phyloP scores from a whole-genome alignment of 176 grass and related monocot genomes.

The Paspalum vaginatum region DNA sequence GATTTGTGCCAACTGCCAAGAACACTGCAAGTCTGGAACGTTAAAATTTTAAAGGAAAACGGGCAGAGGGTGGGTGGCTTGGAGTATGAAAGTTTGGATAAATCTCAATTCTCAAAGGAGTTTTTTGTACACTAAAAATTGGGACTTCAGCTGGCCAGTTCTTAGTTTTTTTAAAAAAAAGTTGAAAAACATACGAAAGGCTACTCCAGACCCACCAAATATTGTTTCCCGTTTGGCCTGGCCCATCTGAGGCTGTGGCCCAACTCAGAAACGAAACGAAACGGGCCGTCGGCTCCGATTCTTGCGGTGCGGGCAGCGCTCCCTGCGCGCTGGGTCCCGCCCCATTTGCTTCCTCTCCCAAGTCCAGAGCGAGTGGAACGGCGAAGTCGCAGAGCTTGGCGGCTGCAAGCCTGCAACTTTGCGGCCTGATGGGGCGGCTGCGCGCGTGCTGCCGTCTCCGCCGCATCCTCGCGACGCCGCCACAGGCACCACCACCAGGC shows the following conservation, averaged over 20 bases:
- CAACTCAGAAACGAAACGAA: not conserved
- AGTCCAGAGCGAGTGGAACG: conserved; percentile 6
- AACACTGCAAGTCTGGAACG: too few relatives aligned
- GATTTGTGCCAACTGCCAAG: too few relatives aligned
- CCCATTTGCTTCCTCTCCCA: conserved; percentile 24
- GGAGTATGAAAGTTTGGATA: too few relatives aligned
- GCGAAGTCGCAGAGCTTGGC: not conserved
- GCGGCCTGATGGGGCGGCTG: conserved; percentile 55
- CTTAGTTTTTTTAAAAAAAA: too few relatives aligned
- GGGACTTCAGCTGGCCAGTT: too few relatives aligned
- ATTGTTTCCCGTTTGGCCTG: not conserved
- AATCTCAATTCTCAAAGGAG: too few relatives aligned
- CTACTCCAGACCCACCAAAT: too few relatives aligned
- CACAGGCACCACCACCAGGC: not conserved
- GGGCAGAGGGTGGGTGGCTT: too few relatives aligned
- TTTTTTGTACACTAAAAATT: too few relatives aligned
- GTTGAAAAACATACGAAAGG: too few relatives aligned
- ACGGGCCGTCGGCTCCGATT: not conserved
- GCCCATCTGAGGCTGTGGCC: not conserved
- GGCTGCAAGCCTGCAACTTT: conserved; percentile 18
- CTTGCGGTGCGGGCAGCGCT: not conserved
- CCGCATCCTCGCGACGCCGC: conserved; percentile 32
- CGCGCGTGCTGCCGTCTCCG: conserved; percentile 53
- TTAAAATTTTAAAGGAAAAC: too few relatives aligned
- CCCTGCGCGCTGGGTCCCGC: not conserved